These are phyloP conservation scores for Cytospora schulzeri DNA, from an alignment of 2,329 filamentous ascomycete genomes.

Conservation along the genomic window DNA sequence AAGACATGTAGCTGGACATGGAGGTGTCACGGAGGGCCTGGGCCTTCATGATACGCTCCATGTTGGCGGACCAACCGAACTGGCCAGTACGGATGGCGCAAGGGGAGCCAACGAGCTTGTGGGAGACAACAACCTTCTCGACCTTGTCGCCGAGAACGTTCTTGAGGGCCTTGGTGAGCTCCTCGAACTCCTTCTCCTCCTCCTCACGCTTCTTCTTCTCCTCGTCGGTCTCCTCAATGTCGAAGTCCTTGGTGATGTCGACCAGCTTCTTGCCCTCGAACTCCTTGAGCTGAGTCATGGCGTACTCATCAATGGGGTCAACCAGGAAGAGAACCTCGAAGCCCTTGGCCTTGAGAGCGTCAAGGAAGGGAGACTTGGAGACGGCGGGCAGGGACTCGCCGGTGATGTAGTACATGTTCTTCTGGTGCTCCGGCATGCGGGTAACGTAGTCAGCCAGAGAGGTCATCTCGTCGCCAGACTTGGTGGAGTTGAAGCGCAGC, in stretches of 20 bases:
- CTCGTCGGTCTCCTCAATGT: slow-evolving; percentile 99
- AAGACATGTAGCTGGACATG: slow-evolving; percentile 99
- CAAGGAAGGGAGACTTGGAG: slow-evolving; percentile 96
- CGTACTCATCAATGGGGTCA: slow-evolving; percentile 99
- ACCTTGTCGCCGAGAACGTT: slow-evolving; percentile 99
- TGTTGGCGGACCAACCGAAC: slow-evolving; percentile 99
- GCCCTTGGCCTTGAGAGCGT: slow-evolving; percentile 97
- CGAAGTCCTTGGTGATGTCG: slow-evolving; percentile 99
- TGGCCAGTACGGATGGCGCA: slow-evolving; percentile 99
- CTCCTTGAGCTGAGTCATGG: slow-evolving; percentile 99
- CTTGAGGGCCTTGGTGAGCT: slow-evolving; percentile 95
- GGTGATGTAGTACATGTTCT: slow-evolving; percentile 99
- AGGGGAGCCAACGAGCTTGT: slow-evolving; percentile 93
- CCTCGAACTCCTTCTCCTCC: slow-evolving; percentile 98
- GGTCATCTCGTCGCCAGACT: slow-evolving; percentile 93
- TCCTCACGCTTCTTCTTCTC: slow-evolving; percentile 96
- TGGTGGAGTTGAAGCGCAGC: slow-evolving; percentile 97
- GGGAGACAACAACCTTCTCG: slow-evolving; percentile 98
- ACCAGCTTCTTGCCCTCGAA: slow-evolving; percentile 99
- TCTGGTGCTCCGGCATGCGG: slow-evolving; percentile 99
- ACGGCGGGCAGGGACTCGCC: slow-evolving; percentile 99
- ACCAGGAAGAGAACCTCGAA: slow-evolving; percentile 99
- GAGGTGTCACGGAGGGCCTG: slow-evolving; percentile 99
- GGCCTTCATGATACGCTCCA: slow-evolving; percentile 99
- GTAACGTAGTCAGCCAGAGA: slow-evolving; percentile 97